These are phyloP conservation scores for Penicillium ucsense DNA, from an alignment of 495 filamentous ascomycete species.

Conservation along the genomic window DNA sequence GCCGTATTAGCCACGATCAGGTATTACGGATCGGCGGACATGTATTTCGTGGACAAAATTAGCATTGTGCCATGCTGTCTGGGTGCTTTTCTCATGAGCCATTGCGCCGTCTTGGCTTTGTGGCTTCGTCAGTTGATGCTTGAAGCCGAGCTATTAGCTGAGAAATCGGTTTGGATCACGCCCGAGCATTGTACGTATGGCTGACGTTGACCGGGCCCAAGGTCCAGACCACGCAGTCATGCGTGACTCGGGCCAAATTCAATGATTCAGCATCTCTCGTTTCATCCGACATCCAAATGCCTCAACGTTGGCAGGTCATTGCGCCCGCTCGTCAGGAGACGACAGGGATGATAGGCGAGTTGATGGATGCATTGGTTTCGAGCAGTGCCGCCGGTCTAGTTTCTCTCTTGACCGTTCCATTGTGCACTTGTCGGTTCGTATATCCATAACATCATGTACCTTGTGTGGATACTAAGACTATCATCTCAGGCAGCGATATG, in stretches of 20 bases:
- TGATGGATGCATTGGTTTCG: slow-evolving; percentile 3
- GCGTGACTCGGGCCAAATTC: neutral
- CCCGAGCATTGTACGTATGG: neutral
- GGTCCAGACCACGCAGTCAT: neutral
- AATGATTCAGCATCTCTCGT: neutral
- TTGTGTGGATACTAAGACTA: neutral
- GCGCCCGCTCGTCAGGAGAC: slow-evolving; percentile 8
- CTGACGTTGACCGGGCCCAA: slow-evolving; percentile 1
- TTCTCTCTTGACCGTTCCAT: slow-evolving; percentile 6
- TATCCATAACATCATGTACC: neutral
- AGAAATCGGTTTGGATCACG: too few relatives aligned
- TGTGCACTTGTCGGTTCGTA: slow-evolving; percentile 4
- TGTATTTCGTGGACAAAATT: neutral
- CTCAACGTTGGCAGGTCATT: slow-evolving; percentile 6
- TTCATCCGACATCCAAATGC: slow-evolving; percentile 1
- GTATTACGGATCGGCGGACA: too few relatives aligned
- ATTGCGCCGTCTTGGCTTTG: too few relatives aligned
- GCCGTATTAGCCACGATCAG: too few relatives aligned
- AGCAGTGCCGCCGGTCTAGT: slow-evolving; percentile 5
- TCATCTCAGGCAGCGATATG: neutral
- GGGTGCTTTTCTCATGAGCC: neutral
- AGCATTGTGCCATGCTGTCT: neutral
- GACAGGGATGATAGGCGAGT: slow-evolving; percentile 3
- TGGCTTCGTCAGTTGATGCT: too few relatives aligned
- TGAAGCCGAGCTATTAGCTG: too few relatives aligned